Percentiles rank a stretch among this genome's conserved stretches.
Conservation (phyloP, 192 early-diverging fungal genomes). For the Gigaspora rosea region DNA sequence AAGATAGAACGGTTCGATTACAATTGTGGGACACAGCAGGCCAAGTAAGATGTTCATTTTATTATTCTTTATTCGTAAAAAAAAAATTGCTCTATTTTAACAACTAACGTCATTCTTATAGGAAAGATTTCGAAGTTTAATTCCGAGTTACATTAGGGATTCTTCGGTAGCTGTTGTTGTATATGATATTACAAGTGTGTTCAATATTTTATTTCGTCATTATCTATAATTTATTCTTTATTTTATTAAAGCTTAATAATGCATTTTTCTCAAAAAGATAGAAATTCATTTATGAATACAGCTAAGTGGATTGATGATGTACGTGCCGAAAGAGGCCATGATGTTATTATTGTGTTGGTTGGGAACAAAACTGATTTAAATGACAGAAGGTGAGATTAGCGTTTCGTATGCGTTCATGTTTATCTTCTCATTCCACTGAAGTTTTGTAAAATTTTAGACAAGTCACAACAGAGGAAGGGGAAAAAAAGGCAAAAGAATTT, state of each 20-base stretch:
- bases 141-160: slow-evolving; percentile 98
- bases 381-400: slow-evolving; percentile 74
- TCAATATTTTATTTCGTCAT: neutral
- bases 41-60: slow-evolving; percentile 55
- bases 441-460: slow-evolving; percentile 51
- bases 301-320: slow-evolving; percentile 99
- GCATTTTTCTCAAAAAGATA: slow-evolving; percentile 56
- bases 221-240: neutral
- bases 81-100: neutral
- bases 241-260: neutral
- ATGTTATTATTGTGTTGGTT: slow-evolving; percentile 97
- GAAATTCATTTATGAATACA: slow-evolving; percentile 95
- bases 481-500: slow-evolving; percentile 95
- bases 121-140: slow-evolving; percentile 96
- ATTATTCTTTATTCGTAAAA: neutral
- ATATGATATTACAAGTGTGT: slow-evolving; percentile 94
- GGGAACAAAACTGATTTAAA: slow-evolving; percentile 99
- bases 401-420: slow-evolving; percentile 6
- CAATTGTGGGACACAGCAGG: slow-evolving; percentile 99
- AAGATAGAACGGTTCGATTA: slow-evolving; percentile 95
- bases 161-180: slow-evolving; percentile 97
- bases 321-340: slow-evolving; percentile 94
- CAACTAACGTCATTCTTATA: slow-evolving; percentile 33
- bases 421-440: neutral
- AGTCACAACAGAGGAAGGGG: slow-evolving; percentile 96